Percentiles rank a stretch among this genome's conserved stretches.
Evolutionary conservation across 768 basidiomycete species (phyloP).

Genomic region (Clathrus columnatus): DNA sequence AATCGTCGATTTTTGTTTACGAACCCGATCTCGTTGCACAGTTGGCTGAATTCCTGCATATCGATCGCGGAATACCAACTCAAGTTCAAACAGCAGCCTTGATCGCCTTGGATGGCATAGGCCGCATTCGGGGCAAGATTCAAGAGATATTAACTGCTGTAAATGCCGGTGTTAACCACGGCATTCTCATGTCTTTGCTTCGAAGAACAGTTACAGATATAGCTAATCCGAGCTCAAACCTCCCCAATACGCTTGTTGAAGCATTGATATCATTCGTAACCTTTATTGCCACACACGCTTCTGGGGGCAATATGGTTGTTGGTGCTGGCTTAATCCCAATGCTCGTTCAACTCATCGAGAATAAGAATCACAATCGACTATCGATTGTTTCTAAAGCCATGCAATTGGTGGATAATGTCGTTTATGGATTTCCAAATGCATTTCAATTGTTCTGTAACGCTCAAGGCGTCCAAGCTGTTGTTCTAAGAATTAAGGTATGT

Average conservation of each 20-base stretch:
- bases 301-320: conserved; percentile 89
- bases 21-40: conserved; percentile 89
- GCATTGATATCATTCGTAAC: conserved; percentile 81
- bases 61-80: conserved; percentile 62
- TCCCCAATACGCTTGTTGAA: conserved; percentile 73
- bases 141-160: conserved; percentile 84
- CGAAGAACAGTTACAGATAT: conserved; percentile 74
- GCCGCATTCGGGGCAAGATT: conserved; percentile 72
- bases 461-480: conserved; percentile 76
- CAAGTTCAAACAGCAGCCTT: conserved; percentile 78
- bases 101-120: conserved; percentile 83
- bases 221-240: conserved; percentile 49
- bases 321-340: conserved; percentile 87
- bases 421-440: conserved; percentile 83
- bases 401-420: conserved; percentile 85
- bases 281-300: conserved; percentile 74
- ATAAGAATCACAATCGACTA: conserved; percentile 56
- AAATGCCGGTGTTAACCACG: conserved; percentile 94
- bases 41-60: conserved; percentile 81
- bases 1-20: conserved; percentile 80
- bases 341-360: conserved; percentile 83
- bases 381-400: conserved; percentile 81
- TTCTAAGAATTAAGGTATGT: conserved; percentile 78
- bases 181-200: conserved; percentile 82
- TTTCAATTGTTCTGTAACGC: conserved; percentile 81